phyloP scores from a whole-genome alignment of 2,329 filamentous ascomycete species.

The Chaetomium sp. region DNA sequence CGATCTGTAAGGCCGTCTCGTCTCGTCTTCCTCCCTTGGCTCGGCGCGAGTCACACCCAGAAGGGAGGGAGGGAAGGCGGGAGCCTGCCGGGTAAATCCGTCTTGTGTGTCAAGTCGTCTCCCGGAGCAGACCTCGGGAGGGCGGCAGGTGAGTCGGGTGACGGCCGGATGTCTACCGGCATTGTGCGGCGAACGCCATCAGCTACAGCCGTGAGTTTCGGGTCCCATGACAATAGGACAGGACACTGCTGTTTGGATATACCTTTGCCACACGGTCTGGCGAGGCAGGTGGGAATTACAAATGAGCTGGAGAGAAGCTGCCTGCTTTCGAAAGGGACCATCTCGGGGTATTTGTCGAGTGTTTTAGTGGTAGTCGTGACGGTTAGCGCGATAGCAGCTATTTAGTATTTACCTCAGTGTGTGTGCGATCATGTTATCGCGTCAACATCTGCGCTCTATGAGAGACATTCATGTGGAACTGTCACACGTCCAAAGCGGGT shows the following conservation, averaged over 20 bases:
- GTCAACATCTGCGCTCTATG: too few relatives aligned
- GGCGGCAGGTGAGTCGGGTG: conserved; percentile 11
- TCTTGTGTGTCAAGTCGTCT: conserved; percentile 25
- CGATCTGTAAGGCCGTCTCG: conserved; percentile 24
- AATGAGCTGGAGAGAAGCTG: too few relatives aligned
- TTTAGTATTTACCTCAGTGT: too few relatives aligned
- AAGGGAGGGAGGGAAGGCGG: background rate
- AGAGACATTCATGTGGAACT: too few relatives aligned
- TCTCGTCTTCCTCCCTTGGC: conserved; percentile 9
- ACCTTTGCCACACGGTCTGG: background rate
- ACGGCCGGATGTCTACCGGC: conserved; percentile 15
- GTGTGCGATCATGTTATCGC: too few relatives aligned
- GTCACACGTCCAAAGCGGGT: too few relatives aligned
- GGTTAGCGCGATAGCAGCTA: too few relatives aligned
- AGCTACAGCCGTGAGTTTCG: conserved; percentile 13
- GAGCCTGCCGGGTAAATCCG: conserved; percentile 25
- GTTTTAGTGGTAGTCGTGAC: too few relatives aligned
- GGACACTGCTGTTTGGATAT: background rate
- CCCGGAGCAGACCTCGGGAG: conserved; percentile 18
- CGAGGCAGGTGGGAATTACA: too few relatives aligned
- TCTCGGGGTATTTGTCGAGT: too few relatives aligned
- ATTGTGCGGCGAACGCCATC: conserved; percentile 10
- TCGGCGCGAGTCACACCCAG: conserved; percentile 19
- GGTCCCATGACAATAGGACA: conserved; percentile 3
- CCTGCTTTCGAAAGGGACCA: too few relatives aligned